Base-by-base conservation (phyloP, 225 moss, liverwort and hornwort genomes). In the Bryum argenteum region DNA sequence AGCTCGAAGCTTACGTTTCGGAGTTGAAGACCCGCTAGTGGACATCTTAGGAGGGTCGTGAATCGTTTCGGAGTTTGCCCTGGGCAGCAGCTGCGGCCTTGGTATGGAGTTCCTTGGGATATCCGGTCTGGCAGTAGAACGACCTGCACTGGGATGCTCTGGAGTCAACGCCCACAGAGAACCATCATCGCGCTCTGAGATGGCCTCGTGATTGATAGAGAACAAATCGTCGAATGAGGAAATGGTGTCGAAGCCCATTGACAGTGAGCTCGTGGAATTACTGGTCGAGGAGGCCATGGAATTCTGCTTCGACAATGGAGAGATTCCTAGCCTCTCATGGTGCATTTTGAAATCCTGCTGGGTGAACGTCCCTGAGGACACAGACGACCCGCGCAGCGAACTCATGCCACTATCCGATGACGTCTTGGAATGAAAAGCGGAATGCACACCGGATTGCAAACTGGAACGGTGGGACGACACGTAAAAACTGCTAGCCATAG, bases 371-470 rank as follows among this genome's bases (percentile, higher is more conserved):
- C 77, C 78, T 37, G 83, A 86, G 14, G 83, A 80, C 39, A 86
- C 2, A n/a, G 86, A 86, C 56, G 86, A 86, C 23, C 86, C 86
- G 16, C 61, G 80, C 54, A 87, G 17, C 1, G 87, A 87, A 38
- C 66, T 67, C 48, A 48, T 48, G 18, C 70, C 74, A 51, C 80
- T 66, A 26, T 76, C 67, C 41, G 78, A 83, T 15, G 78, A 69
- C 1, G 63, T 58, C 52, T 87, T 83, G 12, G 75, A 83, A 59
- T 83, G 33, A 4, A 33, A 33, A 33, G 33, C 33, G 33, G 33
- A 33, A 33, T 33, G 33, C 33, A 33, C 33, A 33, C 33, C 33
- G 33, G 33, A 33, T 33, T 33, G 37, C 69, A 59, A 39, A 54
- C 58, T 67, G 20, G 77, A 40, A 66, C 73, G 70, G 23, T 76